A percentile compares a stretch with the other conserved stretches of the same genome.
These are phyloP conservation scores for Phtheirospermum japonicum DNA, from an alignment of 257 asterid species.

Conservation along the genomic window DNA sequence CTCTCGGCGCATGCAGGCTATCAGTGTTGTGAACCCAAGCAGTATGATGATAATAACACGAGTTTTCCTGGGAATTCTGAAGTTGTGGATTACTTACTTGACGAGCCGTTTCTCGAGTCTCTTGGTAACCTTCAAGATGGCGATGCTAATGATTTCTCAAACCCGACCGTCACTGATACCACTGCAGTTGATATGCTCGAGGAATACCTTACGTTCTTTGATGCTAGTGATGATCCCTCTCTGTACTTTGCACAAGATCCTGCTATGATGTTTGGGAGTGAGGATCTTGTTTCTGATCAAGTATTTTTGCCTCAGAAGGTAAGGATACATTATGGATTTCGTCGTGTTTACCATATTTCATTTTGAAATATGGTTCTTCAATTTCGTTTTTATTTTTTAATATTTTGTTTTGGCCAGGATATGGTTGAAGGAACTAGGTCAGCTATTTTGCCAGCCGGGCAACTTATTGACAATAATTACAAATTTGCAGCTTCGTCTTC, in stretches of 20 bases:
- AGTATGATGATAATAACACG: slow-evolving; percentile 30
- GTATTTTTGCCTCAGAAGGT: slow-evolving; percentile 43
- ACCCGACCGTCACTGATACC: slow-evolving; percentile 40
- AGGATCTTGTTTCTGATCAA: slow-evolving; percentile 35
- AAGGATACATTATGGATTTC: not conserved
- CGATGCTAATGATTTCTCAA: slow-evolving; percentile 57
- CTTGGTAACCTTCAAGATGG: slow-evolving; percentile 40
- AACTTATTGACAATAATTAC: not conserved
- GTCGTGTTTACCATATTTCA: not conserved
- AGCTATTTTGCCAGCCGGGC: slow-evolving; percentile 1
- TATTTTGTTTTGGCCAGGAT: slow-evolving; percentile 36
- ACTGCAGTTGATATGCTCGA: slow-evolving; percentile 48
- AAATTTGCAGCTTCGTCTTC: not conserved
- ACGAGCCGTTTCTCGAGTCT: slow-evolving; percentile 53
- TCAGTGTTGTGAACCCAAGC: slow-evolving; percentile 30
- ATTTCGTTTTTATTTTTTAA: slow-evolving; percentile 1
- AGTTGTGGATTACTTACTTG: slow-evolving; percentile 46
- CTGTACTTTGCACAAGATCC: slow-evolving; percentile 39
- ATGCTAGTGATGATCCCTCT: slow-evolving; percentile 44
- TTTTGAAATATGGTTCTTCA: slow-evolving; percentile 7
- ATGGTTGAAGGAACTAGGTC: slow-evolving; percentile 32
- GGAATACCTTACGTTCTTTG: slow-evolving; percentile 58
- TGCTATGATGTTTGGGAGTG: slow-evolving; percentile 36
- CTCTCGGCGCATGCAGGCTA: slow-evolving; percentile 28
- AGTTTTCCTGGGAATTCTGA: slow-evolving; percentile 35